phyloP scores from a whole-genome alignment of 257 asterid genomes.

The Jacaranda mimosifolia region DNA sequence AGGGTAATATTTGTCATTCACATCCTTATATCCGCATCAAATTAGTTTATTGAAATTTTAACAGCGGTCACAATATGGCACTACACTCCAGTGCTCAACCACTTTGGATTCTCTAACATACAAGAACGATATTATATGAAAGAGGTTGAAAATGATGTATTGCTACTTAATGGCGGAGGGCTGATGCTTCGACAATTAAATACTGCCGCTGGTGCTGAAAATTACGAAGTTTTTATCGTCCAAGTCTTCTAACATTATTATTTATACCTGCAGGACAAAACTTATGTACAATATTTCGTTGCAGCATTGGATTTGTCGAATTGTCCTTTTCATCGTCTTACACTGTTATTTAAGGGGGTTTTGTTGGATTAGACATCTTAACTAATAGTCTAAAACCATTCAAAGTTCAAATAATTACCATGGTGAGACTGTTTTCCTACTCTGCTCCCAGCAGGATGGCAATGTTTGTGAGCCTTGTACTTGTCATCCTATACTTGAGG shows the following conservation, averaged over 20 bases:
- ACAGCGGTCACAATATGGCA: too few species aligned
- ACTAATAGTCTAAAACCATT: background rate
- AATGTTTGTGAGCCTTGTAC: background rate
- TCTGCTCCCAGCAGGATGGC: constrained; percentile 3
- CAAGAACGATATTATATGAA: background rate
- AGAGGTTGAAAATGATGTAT: background rate
- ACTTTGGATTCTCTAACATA: background rate
- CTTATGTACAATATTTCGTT: background rate
- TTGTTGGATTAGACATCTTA: background rate
- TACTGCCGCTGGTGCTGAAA: constrained; percentile 28
- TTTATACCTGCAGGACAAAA: background rate
- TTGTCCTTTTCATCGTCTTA: constrained; percentile 24
- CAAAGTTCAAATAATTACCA: constrained; percentile 1
- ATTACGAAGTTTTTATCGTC: constrained; percentile 33
- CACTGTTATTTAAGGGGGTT: constrained; percentile 18
- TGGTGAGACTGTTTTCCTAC: background rate
- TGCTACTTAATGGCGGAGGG: background rate
- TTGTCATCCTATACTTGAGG: background rate
- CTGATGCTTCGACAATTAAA: background rate
- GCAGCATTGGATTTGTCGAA: constrained; percentile 14
- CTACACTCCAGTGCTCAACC: background rate
- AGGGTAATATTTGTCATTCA: too few species aligned
- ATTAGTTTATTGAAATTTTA: too few species aligned
- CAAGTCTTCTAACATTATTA: background rate
- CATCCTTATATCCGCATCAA: too few species aligned